A percentile compares a stretch with the other conserved stretches of the same genome.
These are phyloP conservation scores for Lactuca sativa DNA, from an alignment of 129 eudicot genomes.

Conservation along the genomic window DNA sequence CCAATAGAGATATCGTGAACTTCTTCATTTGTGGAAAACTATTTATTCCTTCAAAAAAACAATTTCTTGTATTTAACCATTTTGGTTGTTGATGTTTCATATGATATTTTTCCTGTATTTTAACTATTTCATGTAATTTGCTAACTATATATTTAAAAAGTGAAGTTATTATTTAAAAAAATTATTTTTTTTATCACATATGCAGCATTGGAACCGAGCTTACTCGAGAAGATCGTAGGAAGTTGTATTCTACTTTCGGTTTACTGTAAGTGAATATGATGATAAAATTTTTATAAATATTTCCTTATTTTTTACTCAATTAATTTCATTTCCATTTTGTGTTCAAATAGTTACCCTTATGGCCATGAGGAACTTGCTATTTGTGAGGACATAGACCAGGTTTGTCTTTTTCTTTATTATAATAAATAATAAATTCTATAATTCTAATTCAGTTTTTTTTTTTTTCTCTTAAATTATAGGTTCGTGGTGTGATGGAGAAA, in stretches of 20 bases:
- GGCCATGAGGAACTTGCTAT: slow-evolving; percentile 98
- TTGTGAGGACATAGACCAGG: slow-evolving; percentile 97
- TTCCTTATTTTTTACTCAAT: neutral
- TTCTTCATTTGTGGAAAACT: too few species aligned
- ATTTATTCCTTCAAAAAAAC: neutral
- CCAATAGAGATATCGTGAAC: neutral
- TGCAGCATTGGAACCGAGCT: slow-evolving; percentile 98
- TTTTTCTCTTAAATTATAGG: slow-evolving; percentile 36
- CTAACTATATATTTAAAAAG: too few species aligned
- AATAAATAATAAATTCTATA: too few species aligned
- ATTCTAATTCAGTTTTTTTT: too few species aligned
- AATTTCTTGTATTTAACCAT: neutral
- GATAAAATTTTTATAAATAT: neutral
- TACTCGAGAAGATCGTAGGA: slow-evolving; percentile 91
- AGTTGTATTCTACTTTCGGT: slow-evolving; percentile 89
- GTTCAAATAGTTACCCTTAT: slow-evolving; percentile 71
- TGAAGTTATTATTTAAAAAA: neutral
- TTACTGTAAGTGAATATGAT: slow-evolving; percentile 64
- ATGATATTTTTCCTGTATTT: neutral
- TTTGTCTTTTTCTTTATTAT: slow-evolving; percentile 19
- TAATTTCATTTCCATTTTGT: slow-evolving; percentile 3
- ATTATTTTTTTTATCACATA: neutral
- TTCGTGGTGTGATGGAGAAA: slow-evolving; percentile 95
- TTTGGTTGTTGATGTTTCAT: neutral
- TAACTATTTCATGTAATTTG: too few species aligned